Evolutionary conservation across 2,329 filamentous ascomycete species (phyloP), one percentile per base, ranked within the genome.

Genomic region (Aspergillus sojae): DNA sequence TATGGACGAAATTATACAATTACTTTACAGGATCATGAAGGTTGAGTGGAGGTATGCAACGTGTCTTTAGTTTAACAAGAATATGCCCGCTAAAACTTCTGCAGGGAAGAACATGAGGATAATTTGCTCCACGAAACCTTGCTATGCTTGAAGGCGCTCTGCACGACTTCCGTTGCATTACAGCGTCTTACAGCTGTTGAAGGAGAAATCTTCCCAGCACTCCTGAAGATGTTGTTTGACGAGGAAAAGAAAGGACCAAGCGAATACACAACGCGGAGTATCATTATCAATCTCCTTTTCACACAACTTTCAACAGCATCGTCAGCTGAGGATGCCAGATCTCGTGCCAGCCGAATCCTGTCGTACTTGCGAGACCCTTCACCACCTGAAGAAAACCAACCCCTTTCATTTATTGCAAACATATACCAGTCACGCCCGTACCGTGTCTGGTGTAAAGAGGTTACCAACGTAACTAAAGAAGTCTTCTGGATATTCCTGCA

Each of bases 401-500:
- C 93, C 0, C 82, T 97, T 9, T 89, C 89, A 3, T 98, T 98
- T 75, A 93, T 98, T 54, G 82, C 94, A 26, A 91, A 94, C 65
- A 98, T 98, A 88, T 90, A 91, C 70, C 89, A 90, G 41, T 88
- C 93, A 57, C 87, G 94, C 0, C 94, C 94, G 0, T 99, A 97
- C 77, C 91, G 93, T 39, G 87, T 96, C 3, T 99, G 94, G 94
- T 93, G 90, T 79, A 95, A 94, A 77, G 95, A 99, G 79, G 88
- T 94, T 21, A 89, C 90, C 64, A 94, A 91, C 71, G 94, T 98
- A 55, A 97, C 94, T 48, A 97, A 97, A 78, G 94, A 99, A 77
- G 94, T 98, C 32, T 99, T 99, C 76, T 99, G 94, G 94, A 98
- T 98, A 75, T 99, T 98, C 81, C 84, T 98, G 60, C 94, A 98